Conservation (phyloP, 306 rosid genomes). For the Fagus crenata region DNA sequence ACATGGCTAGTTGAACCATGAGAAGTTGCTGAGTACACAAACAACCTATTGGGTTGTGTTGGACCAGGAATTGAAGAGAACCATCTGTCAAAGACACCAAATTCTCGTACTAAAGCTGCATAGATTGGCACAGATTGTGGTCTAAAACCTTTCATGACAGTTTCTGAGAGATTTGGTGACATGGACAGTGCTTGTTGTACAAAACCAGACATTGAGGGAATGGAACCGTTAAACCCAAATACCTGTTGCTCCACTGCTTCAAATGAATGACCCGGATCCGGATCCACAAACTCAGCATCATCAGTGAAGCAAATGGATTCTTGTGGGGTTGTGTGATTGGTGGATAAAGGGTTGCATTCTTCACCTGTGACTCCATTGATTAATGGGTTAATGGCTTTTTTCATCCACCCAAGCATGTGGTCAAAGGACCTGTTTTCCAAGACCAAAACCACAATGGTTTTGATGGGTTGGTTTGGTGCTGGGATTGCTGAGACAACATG, state of each 20-base stretch:
- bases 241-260: conserved; percentile 86
- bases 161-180: conserved; percentile 72
- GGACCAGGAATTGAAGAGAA: conserved; percentile 97
- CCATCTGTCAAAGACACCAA: conserved; percentile 89
- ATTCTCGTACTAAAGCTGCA: conserved; percentile 68
- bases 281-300: conserved; percentile 94
- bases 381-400: conserved; percentile 59
- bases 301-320: conserved; percentile 75
- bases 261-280: conserved; percentile 98
- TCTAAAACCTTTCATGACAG: conserved; percentile 90
- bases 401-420: conserved; percentile 98
- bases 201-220: conserved; percentile 93
- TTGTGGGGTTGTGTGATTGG: conserved; percentile 38
- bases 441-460: conserved; percentile 81
- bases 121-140: conserved; percentile 84
- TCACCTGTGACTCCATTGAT: conserved; percentile 89
- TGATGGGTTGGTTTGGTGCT: conserved; percentile 65
- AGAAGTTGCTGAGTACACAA: conserved; percentile 94
- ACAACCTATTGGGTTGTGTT: conserved; percentile 95
- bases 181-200: conserved; percentile 85
- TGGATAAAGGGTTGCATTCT: conserved; percentile 85
- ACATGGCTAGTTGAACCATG: conserved; percentile 96
- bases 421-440: conserved; percentile 98
- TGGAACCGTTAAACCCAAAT: conserved; percentile 59
- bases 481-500: conserved; percentile 33